These are phyloP conservation scores for Plenodomus tracheiphilus DNA, from an alignment of 2,329 filamentous ascomycete genomes.

Conservation along the genomic window DNA sequence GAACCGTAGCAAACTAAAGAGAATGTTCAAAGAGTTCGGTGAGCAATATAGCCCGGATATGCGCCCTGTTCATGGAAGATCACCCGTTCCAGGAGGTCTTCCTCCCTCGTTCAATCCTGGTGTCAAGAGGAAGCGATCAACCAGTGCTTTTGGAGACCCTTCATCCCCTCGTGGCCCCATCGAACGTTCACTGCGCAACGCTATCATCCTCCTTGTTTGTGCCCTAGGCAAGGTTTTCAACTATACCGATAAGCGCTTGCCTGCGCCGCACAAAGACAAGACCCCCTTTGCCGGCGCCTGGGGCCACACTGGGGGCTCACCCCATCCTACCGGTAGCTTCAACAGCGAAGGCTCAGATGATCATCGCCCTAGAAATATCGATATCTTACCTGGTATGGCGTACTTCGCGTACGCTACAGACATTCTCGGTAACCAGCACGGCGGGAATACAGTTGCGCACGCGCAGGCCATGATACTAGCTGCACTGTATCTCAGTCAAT, in stretches of 20 bases:
- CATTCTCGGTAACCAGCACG: conserved; percentile 80
- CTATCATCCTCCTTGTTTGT: conserved; percentile 78
- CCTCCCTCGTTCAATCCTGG: conserved; percentile 26
- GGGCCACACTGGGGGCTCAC: conserved; percentile 38
- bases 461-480: conserved; percentile 85
- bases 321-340: conserved; percentile 43
- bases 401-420: conserved; percentile 87
- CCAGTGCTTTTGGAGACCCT: conserved; percentile 29
- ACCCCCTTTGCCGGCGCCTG: conserved; percentile 21
- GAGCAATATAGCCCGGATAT: conserved; percentile 39
- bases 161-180: conserved; percentile 27
- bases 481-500: conserved; percentile 84
- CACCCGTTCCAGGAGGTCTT: conserved; percentile 23
- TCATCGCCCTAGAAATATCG: conserved; percentile 64
- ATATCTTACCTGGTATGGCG: conserved; percentile 84
- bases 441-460: conserved; percentile 77
- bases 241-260: conserved; percentile 52
- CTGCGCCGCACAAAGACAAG: conserved; percentile 59
- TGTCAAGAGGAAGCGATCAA: conserved; percentile 42
- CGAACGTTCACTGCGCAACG: conserved; percentile 58
- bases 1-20: conserved; percentile 56
- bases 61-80: conserved; percentile 21
- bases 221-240: conserved; percentile 84
- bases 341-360: conserved; percentile 30
- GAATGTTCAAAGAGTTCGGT: conserved; percentile 56